Conservation (phyloP, 352 stramenopile genomes). For the Globisporangium ultimum region DNA sequence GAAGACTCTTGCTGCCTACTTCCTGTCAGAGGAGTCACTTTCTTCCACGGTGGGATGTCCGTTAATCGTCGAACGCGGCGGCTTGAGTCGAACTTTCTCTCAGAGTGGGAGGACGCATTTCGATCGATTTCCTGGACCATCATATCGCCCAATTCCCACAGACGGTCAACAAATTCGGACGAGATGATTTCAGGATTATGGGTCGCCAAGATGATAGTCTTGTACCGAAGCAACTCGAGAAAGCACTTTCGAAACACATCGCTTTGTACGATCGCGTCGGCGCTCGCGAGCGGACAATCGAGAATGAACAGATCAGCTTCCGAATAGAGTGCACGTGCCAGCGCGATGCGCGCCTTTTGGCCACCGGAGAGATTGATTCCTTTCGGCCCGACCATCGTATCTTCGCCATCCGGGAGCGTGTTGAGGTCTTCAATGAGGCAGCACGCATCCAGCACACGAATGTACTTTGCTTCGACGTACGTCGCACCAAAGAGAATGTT, state of each 20-base stretch:
- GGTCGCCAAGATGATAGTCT: slow-evolving; percentile 85
- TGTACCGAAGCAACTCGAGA: slow-evolving; percentile 32
- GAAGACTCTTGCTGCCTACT: neutral
- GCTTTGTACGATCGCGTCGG: slow-evolving; percentile 32
- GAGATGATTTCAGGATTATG: slow-evolving; percentile 81
- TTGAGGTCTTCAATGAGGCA: slow-evolving; percentile 47
- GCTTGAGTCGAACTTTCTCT: neutral
- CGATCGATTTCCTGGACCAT: slow-evolving; percentile 20
- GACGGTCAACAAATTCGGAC: slow-evolving; percentile 32
- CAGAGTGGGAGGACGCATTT: neutral
- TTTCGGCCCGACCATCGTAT: slow-evolving; percentile 26
- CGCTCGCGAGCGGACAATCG: slow-evolving; percentile 29
- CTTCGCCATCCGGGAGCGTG: slow-evolving; percentile 25
- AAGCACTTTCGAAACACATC: slow-evolving; percentile 47
- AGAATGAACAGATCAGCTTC: slow-evolving; percentile 37
- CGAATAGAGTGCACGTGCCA: slow-evolving; percentile 34
- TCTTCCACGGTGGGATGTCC: slow-evolving; percentile 30
- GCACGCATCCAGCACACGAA: slow-evolving; percentile 38
- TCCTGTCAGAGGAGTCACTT: neutral
- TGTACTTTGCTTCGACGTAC: slow-evolving; percentile 43
- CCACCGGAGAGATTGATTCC: slow-evolving; percentile 22
- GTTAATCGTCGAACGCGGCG: slow-evolving; percentile 19
- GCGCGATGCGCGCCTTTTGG: slow-evolving; percentile 30
- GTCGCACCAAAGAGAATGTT: slow-evolving; percentile 92
- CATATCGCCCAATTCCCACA: slow-evolving; percentile 24